phyloP scores from a whole-genome alignment of 306 rosid genomes.

The Dalbergia cochinchinensis region DNA sequence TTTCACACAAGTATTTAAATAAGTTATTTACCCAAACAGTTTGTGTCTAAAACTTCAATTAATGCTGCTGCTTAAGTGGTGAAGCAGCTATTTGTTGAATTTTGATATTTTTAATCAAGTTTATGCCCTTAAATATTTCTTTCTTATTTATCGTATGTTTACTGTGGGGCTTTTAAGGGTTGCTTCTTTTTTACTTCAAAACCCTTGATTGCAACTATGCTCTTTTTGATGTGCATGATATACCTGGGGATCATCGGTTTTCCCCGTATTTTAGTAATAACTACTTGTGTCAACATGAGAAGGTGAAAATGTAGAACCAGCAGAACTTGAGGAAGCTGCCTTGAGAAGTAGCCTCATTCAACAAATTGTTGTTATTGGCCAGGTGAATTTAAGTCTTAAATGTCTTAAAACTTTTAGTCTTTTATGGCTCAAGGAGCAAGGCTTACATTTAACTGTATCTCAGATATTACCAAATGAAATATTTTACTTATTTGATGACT shows the following conservation, averaged over 20 bases:
- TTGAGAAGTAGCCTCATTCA: slow-evolving; percentile 83
- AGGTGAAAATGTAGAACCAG: slow-evolving; percentile 98
- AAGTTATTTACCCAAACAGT: no score
- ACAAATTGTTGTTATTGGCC: slow-evolving; percentile 91
- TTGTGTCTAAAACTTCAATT: slow-evolving; percentile 13
- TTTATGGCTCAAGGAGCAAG: not conserved
- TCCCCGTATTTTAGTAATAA: slow-evolving; percentile 26
- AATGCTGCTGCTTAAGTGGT: not conserved
- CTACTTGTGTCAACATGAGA: slow-evolving; percentile 44
- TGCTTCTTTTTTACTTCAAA: not conserved
- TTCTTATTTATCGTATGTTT: not conserved
- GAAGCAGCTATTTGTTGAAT: not conserved
- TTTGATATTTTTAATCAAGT: not conserved
- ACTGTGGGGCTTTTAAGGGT: not conserved
- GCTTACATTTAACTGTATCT: slow-evolving; percentile 20
- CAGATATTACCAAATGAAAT: not conserved
- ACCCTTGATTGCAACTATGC: not conserved
- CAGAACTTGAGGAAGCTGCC: slow-evolving; percentile 91
- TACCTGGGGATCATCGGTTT: not conserved
- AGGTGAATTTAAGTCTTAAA: slow-evolving; percentile 58
- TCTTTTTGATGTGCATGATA: slow-evolving; percentile 30
- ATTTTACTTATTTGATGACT: slow-evolving; percentile 15
- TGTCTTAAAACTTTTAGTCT: not conserved
- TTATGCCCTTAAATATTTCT: not conserved
- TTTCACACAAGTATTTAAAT: no score